Base-by-base conservation (phyloP, 1,284 basidiomycete genomes). In the Malassezia restricta region DNA sequence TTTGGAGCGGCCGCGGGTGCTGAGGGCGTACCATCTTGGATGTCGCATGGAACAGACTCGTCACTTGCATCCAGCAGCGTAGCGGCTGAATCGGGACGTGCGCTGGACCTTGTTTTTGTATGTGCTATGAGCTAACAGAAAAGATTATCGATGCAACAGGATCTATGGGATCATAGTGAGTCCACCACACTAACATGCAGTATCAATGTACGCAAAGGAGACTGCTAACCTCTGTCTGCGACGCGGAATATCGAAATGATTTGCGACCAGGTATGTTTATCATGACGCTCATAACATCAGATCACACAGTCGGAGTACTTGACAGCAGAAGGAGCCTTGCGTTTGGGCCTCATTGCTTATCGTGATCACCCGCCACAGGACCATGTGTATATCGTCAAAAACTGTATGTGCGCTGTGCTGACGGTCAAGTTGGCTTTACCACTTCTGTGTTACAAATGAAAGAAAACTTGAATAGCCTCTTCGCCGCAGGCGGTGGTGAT, bases 221-320 rank as follows among this genome's bases (percentile, higher is more conserved):
- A 17, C 29, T 14, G 6, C 40, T 56, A 12, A 56, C 47, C 33
- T 12, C 27, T 40, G 43, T 69, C 68, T 8, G 90, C 91, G n/a
- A 92, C 91, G 6, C 87, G 86, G 77, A 96, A 99, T 76, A 95
- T 98, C 76, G 87, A 92, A 68, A 81, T 86, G 71, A 99, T 99
- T 69, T 94, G 89, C 74, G 86, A 86, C 53, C 84, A 88, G 76
- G 60, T 58, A 37, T 27, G 57, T 49, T 24, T 20, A 24, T 8
- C 20, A 35, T 35, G 33, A 11, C 11, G 11, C 33, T 15, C 33
- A 35, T 11, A 35, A 35, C 33, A 12, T 35, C 15, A 59, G 51
- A 98, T 99, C 66, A 86, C 90, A 74, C 84, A 89, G 75, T 94
- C 90, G 28, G 90, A 92, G 45, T 86, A 86, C 67, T 81, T 99